Conservation (phyloP, 2,329 filamentous ascomycete genomes). For the Talaromyces sp. region DNA sequence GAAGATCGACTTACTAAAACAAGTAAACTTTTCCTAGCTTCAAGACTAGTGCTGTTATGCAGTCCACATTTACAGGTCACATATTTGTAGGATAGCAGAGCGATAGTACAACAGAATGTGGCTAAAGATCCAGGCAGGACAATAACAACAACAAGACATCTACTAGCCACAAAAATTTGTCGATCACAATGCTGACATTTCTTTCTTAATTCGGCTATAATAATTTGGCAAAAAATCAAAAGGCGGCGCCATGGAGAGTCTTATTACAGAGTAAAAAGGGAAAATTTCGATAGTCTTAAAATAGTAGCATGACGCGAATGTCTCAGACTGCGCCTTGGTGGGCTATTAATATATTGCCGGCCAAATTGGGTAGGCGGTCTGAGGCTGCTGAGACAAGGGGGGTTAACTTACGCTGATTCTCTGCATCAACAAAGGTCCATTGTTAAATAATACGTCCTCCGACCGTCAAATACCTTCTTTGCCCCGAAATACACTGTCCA, state of each 20-base stretch:
- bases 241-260: background rate
- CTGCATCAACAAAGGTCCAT: background rate
- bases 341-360: background rate
- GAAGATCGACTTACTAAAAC: no score
- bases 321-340: background rate
- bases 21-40: no score
- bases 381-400: background rate
- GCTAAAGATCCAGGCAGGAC: no score
- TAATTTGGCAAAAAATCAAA: background rate
- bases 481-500: background rate
- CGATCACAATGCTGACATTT: background rate
- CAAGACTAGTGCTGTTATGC: no score
- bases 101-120: no score
- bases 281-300: background rate
- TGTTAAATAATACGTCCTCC: background rate
- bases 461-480: background rate
- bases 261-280: background rate
- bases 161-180: no score
- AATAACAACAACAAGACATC: no score
- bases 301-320: background rate
- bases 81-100: no score
- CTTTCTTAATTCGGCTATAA: background rate
- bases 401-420: background rate
- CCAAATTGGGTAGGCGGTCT: background rate
- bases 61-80: no score